These are phyloP conservation scores for Monosporozyma yasuniensis DNA, from an alignment of 805 yeast species.

Conservation along the genomic window DNA sequence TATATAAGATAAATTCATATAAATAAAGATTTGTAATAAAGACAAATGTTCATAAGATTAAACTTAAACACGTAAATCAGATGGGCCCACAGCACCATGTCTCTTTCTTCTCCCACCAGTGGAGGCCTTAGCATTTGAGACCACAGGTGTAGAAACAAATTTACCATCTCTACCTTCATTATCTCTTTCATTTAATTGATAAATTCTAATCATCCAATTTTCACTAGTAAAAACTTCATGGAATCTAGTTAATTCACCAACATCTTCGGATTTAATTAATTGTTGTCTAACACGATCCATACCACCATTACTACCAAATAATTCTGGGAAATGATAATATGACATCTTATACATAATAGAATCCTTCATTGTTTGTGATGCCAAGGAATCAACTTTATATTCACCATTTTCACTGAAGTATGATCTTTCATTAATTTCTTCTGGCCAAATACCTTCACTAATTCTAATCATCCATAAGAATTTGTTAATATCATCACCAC, in stretches of 20 bases:
- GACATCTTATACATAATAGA: conserved; percentile 93
- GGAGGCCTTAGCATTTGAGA: background rate
- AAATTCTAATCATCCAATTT: conserved; percentile 94
- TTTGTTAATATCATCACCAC: conserved; percentile 95
- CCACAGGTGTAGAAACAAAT: background rate
- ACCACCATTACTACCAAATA: conserved; percentile 50
- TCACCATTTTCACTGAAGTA: conserved; percentile 82
- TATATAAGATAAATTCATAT: background rate
- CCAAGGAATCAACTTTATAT: conserved; percentile 74
- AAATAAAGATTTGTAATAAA: background rate
- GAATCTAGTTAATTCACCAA: conserved; percentile 56
- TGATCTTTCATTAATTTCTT: conserved; percentile 80
- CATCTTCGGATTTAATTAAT: conserved; percentile 43
- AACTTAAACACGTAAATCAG: background rate
- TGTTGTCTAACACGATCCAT: conserved; percentile 86
- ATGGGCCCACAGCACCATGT: background rate
- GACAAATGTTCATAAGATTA: background rate
- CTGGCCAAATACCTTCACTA: conserved; percentile 99
- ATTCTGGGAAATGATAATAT: conserved; percentile 73
- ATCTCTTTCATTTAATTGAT: conserved; percentile 83
- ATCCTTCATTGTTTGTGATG: conserved; percentile 77
- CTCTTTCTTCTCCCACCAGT: background rate
- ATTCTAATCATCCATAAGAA: conserved; percentile 98
- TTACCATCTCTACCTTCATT: conserved; percentile 57
- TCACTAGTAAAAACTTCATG: conserved; percentile 94